Evolutionary conservation across 176 grass and related monocot genomes (phyloP).

Genomic region (Paspalum notatum): DNA sequence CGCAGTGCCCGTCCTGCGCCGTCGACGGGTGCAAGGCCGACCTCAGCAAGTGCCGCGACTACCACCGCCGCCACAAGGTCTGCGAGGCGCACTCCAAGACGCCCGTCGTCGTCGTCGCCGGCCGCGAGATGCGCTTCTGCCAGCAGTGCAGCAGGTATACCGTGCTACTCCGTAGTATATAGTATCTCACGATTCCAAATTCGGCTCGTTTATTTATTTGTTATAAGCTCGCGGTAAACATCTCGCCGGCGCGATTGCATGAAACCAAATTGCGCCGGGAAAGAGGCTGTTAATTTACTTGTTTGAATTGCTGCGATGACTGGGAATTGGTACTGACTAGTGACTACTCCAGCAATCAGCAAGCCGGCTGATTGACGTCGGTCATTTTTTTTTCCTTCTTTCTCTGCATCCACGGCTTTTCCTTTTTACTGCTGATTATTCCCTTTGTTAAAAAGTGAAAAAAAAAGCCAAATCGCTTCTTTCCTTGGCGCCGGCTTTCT

Average conservation of each 20-base stretch:
- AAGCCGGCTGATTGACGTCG: conserved; percentile 16
- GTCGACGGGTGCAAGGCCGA: conserved; percentile 92
- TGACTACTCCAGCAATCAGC: not conserved
- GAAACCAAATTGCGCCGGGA: not conserved
- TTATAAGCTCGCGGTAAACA: too few relatives aligned
- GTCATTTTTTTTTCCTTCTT: not conserved
- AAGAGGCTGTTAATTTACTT: not conserved
- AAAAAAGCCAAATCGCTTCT: conserved; percentile 44
- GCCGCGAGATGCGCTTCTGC: conserved; percentile 92
- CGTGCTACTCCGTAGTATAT: not conserved
- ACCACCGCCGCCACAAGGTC: conserved; percentile 97
- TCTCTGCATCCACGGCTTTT: not conserved
- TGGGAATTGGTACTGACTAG: not conserved
- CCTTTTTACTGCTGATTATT: conserved; percentile 47
- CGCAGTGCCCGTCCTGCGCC: conserved; percentile 59
- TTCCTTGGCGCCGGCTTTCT: conserved; percentile 36
- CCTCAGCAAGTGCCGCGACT: conserved; percentile 85
- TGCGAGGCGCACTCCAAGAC: conserved; percentile 97
- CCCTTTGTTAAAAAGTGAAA: conserved; percentile 43
- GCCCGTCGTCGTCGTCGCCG: conserved; percentile 76
- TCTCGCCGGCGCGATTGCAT: too few relatives aligned
- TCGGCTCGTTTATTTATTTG: too few relatives aligned
- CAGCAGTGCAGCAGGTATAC: conserved; percentile 98
- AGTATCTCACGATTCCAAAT: too few relatives aligned
- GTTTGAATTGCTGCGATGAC: not conserved